phyloP scores from a whole-genome alignment of 1,284 basidiomycete genomes.

The Ustilago loliicola region DNA sequence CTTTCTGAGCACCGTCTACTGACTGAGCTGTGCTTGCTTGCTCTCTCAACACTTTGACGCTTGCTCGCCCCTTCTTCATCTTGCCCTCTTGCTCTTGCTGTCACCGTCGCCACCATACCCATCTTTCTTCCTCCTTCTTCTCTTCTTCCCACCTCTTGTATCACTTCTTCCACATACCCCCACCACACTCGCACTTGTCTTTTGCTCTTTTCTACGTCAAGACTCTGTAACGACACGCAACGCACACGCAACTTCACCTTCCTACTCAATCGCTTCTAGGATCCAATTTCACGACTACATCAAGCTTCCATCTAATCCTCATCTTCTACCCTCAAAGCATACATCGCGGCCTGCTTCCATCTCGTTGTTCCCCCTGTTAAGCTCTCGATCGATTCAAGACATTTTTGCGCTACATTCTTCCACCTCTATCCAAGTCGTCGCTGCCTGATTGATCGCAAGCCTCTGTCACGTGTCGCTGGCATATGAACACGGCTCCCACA shows the following conservation, averaged over 20 bases:
- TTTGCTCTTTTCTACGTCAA: not conserved
- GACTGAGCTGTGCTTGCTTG: too few relatives aligned
- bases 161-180: not conserved
- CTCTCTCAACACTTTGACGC: too few relatives aligned
- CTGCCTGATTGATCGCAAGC: not conserved
- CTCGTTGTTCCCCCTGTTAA: not conserved
- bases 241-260: conserved; percentile 13
- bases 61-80: not conserved
- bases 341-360: not conserved
- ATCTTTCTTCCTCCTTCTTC: conserved; percentile 1
- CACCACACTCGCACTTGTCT: not conserved
- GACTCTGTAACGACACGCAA: conserved; percentile 23
- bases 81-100: not conserved
- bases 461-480: not conserved
- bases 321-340: not conserved
- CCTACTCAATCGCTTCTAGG: not conserved
- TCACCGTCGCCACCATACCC: conserved; percentile 12
- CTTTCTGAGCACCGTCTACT: too few relatives aligned
- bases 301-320: not conserved
- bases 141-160: conserved; percentile 9
- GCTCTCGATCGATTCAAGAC: not conserved
- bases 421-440: not conserved
- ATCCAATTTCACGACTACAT: not conserved
- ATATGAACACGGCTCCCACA: not conserved
- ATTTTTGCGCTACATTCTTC: not conserved